Percentiles rank a stretch among this genome's conserved stretches.
Evolutionary conservation across 1,139 yeast species (phyloP).

Genomic region (Lodderomyces parapsilosis): DNA sequence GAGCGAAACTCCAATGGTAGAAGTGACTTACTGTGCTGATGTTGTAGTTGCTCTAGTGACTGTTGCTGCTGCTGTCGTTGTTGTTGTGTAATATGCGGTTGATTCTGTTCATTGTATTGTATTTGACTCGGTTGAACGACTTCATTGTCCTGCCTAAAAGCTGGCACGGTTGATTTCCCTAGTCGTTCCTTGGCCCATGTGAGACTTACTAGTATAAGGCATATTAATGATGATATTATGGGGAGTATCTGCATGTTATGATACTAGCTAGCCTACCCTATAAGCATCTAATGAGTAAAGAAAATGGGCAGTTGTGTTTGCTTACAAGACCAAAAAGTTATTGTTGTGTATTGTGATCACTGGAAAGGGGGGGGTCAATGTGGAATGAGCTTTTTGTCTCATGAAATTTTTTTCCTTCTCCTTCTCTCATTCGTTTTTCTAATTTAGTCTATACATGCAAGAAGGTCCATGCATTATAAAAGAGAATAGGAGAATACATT

Average conservation of each 20-base stretch:
- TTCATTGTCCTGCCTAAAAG: conserved; percentile 7
- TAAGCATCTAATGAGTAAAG: neutral
- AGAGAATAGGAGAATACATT: too few species aligned
- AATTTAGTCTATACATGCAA: too few species aligned
- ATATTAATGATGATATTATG: conserved; percentile 1
- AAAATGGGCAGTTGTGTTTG: too few species aligned
- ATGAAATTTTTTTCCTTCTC: neutral
- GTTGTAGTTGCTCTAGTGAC: conserved; percentile 10
- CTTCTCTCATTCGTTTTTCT: neutral
- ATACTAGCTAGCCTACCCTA: neutral
- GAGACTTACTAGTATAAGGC: conserved; percentile 9
- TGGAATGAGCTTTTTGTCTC: neutral
- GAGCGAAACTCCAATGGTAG: conserved; percentile 39
- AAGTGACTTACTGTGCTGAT: conserved; percentile 14
- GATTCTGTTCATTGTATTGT: conserved; percentile 5
- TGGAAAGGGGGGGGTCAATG: neutral
- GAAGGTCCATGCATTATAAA: too few species aligned
- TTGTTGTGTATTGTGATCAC: too few species aligned
- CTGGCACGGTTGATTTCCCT: conserved; percentile 20
- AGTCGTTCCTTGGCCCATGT: conserved; percentile 24
- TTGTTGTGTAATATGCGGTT: conserved; percentile 5
- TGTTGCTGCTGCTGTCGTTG: conserved; percentile 10
- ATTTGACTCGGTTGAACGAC: neutral
- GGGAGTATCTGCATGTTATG: conserved; percentile 1
- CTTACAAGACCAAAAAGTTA: too few species aligned